A percentile compares a stretch with the other conserved stretches of the same genome.
Evolutionary conservation across 2,329 filamentous ascomycete species (phyloP).

Genomic region (Corniculantispora saksenae): DNA sequence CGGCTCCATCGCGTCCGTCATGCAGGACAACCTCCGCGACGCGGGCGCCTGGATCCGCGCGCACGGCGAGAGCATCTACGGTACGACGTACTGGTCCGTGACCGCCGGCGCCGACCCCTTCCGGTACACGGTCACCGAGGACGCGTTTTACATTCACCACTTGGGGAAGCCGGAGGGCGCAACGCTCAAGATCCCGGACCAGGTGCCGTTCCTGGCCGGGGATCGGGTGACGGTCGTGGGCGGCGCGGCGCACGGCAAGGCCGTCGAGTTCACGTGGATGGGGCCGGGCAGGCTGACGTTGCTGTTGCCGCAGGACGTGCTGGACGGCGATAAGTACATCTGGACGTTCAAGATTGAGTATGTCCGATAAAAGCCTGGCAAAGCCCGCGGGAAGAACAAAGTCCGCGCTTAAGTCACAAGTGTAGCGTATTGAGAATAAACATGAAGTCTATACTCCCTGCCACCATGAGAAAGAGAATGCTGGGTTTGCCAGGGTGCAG

Average conservation of each 20-base stretch:
- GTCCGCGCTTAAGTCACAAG: too few species aligned
- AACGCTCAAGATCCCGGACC: conserved; percentile 40
- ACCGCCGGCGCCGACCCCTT: conserved; percentile 45
- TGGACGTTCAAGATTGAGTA: conserved; percentile 37
- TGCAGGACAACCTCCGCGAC: conserved; percentile 47
- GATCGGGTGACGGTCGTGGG: conserved; percentile 49
- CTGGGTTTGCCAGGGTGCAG: too few species aligned
- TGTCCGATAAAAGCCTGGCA: neutral
- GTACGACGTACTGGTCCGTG: conserved; percentile 57
- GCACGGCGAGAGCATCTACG: conserved; percentile 57
- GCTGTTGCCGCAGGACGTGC: conserved; percentile 34
- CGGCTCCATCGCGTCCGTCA: conserved; percentile 52
- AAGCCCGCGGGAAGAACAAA: too few species aligned
- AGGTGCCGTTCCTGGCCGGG: conserved; percentile 47
- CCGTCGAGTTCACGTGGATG: conserved; percentile 24
- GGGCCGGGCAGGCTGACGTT: conserved; percentile 31
- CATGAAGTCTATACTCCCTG: too few species aligned
- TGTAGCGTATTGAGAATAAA: too few species aligned
- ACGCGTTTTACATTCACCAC: conserved; percentile 54
- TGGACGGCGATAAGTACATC: conserved; percentile 37
- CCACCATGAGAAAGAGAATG: too few species aligned
- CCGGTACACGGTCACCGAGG: conserved; percentile 52
- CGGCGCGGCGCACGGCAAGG: conserved; percentile 27
- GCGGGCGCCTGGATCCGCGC: conserved; percentile 56
- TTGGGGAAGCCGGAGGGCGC: conserved; percentile 44